Conservation (phyloP, 495 filamentous ascomycete genomes). For the Peziza echinospora region DNA sequence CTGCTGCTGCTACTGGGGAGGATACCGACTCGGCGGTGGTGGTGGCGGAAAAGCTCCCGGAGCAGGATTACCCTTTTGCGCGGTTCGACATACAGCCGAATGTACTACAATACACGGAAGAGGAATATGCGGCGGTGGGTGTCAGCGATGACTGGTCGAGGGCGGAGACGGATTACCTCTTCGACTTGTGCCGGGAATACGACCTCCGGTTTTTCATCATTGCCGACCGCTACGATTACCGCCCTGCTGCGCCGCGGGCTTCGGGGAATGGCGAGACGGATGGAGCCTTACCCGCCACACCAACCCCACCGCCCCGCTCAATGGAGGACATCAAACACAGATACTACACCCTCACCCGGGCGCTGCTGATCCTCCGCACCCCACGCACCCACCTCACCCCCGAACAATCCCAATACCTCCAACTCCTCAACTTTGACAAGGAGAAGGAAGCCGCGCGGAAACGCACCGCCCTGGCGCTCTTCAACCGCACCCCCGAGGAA, state of each 20-base stretch:
- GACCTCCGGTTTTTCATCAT: conserved; percentile 83
- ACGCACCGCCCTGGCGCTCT: conserved; percentile 53
- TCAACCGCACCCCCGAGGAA: conserved; percentile 65
- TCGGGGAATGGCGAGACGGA: conserved; percentile 19
- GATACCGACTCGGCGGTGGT: conserved; percentile 8
- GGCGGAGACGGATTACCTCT: conserved; percentile 80
- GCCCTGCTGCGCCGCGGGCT: conserved; percentile 13
- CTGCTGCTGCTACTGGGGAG: conserved; percentile 1
- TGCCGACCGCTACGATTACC: conserved; percentile 74
- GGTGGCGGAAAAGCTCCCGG: conserved; percentile 8
- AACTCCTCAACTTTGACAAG: conserved; percentile 73
- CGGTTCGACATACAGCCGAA: conserved; percentile 68
- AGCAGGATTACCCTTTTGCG: conserved; percentile 36
- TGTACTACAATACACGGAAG: conserved; percentile 58
- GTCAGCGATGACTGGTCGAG: conserved; percentile 43
- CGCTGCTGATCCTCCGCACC: conserved; percentile 63
- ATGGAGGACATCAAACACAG: conserved; percentile 83
- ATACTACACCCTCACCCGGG: conserved; percentile 69
- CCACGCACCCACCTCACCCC: conserved; percentile 68
- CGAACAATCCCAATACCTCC: conserved; percentile 56
- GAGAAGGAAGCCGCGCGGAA: conserved; percentile 57
- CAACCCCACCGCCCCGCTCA: conserved; percentile 30
- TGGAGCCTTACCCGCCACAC: conserved; percentile 31
- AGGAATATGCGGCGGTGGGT: conserved; percentile 60
- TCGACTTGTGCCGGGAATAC: conserved; percentile 48